Evolutionary conservation across 2,329 filamentous ascomycete species (phyloP), one percentile per base, ranked within the genome.

Genomic region (Phaeosphaeriaceae sp.): DNA sequence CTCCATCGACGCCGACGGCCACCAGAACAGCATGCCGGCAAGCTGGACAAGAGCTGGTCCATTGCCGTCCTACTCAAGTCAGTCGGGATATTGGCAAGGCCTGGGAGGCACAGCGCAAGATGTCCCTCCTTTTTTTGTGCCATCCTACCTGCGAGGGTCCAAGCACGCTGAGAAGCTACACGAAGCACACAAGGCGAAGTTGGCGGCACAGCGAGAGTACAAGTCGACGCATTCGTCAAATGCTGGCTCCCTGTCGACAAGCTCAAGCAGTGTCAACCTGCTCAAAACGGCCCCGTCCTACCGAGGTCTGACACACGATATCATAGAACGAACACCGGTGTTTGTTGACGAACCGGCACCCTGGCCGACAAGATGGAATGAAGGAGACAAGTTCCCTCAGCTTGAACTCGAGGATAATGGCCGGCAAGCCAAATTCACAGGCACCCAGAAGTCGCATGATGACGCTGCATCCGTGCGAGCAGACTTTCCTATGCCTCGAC

Each of bases 351-450:
- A 88, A 40, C 77, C 80, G 1, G 79, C 83, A 48, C 87, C 88
- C n/a, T 79, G 97, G 56, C 94, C 94, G 15, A 86, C 87, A 3
- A 83, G 82, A 64, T 97, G 92, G 92, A 95, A 86, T 61, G 87
- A 86, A 39, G 79, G 83, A 26, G 92, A 97, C 71, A 92, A 90
- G 72, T 86, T 84, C 60, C 73, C 74, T 23, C 84, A 85, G 2
- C 77, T 97, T 37, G 92, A 97, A 60, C 77, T 97, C 11, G 77
- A 87, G 26, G 80, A 81, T 3, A 86, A 91, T 60, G 91, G 90
- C 1, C 78, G 87, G 42, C 88, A 93, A 64, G 85, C 95, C 47
- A 79, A 81, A 51, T 86, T 85, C 64, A 55, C 64, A 3, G 83
- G 83, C 17, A 72, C 78, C 9, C 76, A 77, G 33, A 84, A 85